Evolutionary conservation across 208 protist species (phyloP), one percentile per base, ranked within the genome.

Genomic region (Eutreptiella sp.): DNA sequence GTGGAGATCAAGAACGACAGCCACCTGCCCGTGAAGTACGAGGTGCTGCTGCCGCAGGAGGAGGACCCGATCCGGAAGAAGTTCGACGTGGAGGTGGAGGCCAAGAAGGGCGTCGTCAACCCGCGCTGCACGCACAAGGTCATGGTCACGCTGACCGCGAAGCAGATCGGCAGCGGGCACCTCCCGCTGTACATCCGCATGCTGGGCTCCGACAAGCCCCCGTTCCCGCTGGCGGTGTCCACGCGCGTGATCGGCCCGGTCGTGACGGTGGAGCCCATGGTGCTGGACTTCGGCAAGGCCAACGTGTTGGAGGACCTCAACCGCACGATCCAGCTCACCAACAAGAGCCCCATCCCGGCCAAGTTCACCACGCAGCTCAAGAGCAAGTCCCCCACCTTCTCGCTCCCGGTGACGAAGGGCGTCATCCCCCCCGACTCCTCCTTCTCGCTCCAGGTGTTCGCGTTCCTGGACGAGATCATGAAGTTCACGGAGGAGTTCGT

Each of bases 1-100:
- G 48, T 97, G 4, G 75, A 85, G 59, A 68, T 97, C 31, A 68
- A 77, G 21, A 97, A 97, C 71, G 79, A 84, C 43, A 88, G 81
- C 0, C 77, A 84, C 26, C 68, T 96, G 45, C 76, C 87, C 7
- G 87, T 87, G 16, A 92, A 90, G 67, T 96, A 94, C 69, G 79
- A 92, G 48, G 42, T 97, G 4, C 61, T 77, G 24, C 46, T 89
- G 29, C 71, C 89, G 23, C 73, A 75, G 31, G 68, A 79, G 23
- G 65, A 72, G n/a, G 72, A 53, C 2, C 50, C 39, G 23, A 26
- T 63, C 28, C 46, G 45, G 1, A 60, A 60, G 14, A 70, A 60
- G 35, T 73, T 61, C 1, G 38, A 65, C 24, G 54, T 85, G 26
- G 58, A 66, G 9, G 43, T 71, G 16, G 58, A 72, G 42, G 21